Evolutionary conservation across 2,329 filamentous ascomycete genomes (phyloP).

Genomic region (Penicillium griseofulvum): DNA sequence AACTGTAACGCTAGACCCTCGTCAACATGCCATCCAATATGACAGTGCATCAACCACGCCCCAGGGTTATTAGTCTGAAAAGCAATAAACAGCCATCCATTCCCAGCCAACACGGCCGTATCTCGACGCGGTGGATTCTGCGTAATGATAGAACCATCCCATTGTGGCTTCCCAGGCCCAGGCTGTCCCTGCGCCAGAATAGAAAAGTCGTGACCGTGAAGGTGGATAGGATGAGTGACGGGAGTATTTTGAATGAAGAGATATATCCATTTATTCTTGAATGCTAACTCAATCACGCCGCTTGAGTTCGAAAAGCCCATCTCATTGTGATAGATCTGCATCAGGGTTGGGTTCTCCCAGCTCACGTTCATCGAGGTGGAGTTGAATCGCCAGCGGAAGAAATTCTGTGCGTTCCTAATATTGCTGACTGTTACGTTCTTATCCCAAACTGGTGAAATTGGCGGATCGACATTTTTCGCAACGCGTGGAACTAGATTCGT

Average conservation of each 20-base stretch:
- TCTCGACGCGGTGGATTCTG: conserved; percentile 43
- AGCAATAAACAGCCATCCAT: conserved; percentile 42
- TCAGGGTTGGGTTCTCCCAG: conserved; percentile 11
- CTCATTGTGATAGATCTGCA: conserved; percentile 15
- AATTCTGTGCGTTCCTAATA: background rate
- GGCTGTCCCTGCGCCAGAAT: background rate
- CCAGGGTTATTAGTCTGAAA: conserved; percentile 46
- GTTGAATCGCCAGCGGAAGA: conserved; percentile 44
- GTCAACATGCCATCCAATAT: conserved; percentile 35
- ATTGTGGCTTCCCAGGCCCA: conserved; percentile 13
- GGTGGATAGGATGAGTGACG: background rate
- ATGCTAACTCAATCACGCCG: background rate
- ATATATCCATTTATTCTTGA: conserved; percentile 1
- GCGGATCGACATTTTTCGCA: background rate
- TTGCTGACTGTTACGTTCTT: background rate
- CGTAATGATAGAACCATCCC: conserved; percentile 31
- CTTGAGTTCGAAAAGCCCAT: background rate
- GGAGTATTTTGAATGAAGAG: background rate
- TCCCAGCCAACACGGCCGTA: conserved; percentile 37
- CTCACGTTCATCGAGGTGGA: conserved; percentile 42
- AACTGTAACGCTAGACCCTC: conserved; percentile 28
- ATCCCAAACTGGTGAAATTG: background rate
- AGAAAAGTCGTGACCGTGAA: conserved; percentile 1
- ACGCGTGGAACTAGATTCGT: background rate
- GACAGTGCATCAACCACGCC: conserved; percentile 45